These are phyloP conservation scores for Salisapilia sapeloensis DNA, from an alignment of 352 stramenopile species.

Conservation along the genomic window DNA sequence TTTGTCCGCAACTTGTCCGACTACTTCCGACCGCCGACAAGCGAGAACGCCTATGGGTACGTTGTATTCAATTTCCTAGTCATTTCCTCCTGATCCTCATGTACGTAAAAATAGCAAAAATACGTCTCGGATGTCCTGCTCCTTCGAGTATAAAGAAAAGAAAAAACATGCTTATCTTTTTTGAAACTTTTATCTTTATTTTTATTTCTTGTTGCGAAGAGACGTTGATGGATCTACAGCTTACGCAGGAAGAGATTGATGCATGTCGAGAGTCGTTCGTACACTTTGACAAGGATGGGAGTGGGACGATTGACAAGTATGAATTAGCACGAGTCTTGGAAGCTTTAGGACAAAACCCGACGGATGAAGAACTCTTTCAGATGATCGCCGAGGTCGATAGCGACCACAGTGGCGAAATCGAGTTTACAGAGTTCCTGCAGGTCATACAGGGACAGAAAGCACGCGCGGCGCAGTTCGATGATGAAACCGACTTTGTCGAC, in stretches of 20 bases:
- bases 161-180: too few relatives aligned
- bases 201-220: too few relatives aligned
- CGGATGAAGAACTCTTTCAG: constrained; percentile 95
- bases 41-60: constrained; percentile 63
- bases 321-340: constrained; percentile 91
- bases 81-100: background rate
- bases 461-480: constrained; percentile 85
- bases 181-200: too few relatives aligned
- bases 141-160: constrained; percentile 6
- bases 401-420: constrained; percentile 90
- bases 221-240: constrained; percentile 58
- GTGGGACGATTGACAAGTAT: constrained; percentile 91
- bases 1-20: constrained; percentile 64
- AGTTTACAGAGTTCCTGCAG: constrained; percentile 95
- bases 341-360: constrained; percentile 94
- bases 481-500: constrained; percentile 96
- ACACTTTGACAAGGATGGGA: constrained; percentile 93
- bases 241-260: constrained; percentile 94
- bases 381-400: constrained; percentile 92
- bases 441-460: constrained; percentile 96
- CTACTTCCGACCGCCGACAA: constrained; percentile 74
- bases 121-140: constrained; percentile 8
- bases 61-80: constrained; percentile 4
- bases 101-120: too few relatives aligned
- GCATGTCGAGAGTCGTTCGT: constrained; percentile 93